Evolutionary conservation across 148 eudicot species (phyloP).

Genomic region (Spergularia marina): DNA sequence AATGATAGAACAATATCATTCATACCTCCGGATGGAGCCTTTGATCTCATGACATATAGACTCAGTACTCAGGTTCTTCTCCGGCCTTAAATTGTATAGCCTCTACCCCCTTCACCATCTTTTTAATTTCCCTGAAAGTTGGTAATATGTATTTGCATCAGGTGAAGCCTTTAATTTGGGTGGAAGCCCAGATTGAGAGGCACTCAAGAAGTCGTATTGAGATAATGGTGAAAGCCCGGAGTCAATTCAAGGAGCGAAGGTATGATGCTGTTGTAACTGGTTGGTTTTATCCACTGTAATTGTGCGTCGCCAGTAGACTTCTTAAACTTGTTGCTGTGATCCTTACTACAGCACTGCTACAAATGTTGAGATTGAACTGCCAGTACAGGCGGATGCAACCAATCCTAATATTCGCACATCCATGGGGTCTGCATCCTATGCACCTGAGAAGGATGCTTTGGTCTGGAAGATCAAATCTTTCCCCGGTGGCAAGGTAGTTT

Average conservation of each 20-base stretch:
- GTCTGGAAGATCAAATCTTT: constrained; percentile 96
- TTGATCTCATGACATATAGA: constrained; percentile 97
- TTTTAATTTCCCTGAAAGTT: neutral
- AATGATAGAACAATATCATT: constrained; percentile 94
- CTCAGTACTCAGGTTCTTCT: constrained; percentile 81
- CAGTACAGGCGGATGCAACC: constrained; percentile 85
- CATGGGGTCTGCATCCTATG: constrained; percentile 95
- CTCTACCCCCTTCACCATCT: neutral
- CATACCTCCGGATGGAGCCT: constrained; percentile 96
- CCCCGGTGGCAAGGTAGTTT: constrained; percentile 89
- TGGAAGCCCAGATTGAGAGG: constrained; percentile 91
- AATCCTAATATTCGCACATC: constrained; percentile 91
- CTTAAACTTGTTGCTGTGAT: constrained; percentile 3
- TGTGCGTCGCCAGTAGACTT: neutral
- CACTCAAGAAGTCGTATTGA: constrained; percentile 96
- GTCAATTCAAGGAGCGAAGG: constrained; percentile 98
- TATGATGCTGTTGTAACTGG: constrained; percentile 24
- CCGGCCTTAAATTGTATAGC: neutral
- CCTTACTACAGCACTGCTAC: constrained; percentile 72
- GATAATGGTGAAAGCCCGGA: constrained; percentile 77
- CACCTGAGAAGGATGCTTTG: constrained; percentile 90
- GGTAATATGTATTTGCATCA: constrained; percentile 25
- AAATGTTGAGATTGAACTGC: constrained; percentile 94
- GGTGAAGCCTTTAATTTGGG: constrained; percentile 99
- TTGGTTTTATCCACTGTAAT: neutral